Base-by-base conservation (phyloP, 2,329 filamentous ascomycete genomes). In the Phyllosticta ampelicida region DNA sequence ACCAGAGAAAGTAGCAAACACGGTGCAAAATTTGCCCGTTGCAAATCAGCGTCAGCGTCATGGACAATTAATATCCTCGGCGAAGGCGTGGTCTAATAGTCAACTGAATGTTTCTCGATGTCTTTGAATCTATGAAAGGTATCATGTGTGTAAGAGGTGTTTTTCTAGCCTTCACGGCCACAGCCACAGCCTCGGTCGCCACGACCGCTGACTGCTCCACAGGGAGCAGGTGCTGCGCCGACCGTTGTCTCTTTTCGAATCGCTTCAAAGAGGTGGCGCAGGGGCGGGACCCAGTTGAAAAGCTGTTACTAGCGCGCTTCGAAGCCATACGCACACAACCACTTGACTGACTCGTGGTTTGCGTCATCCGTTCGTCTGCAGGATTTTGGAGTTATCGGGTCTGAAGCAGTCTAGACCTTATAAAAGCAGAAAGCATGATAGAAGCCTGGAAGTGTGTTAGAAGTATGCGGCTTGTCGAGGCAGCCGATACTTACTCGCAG, bases 351-450 rank as follows among this genome's bases (percentile, higher is more conserved):
- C 11, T 44, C 36, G 4, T 44, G 36, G 5, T 44, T 16, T 16
- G 36, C 36, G 36, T 44, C n/a, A 44, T 44, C 5, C n/a, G 3
- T 6, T 44, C 13, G 8, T 44, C 36, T 4, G 13, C 36, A n/a
- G n/a, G 8, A 16, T 4, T 44, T 44, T 44, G 6, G 6, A 8
- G 16, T 13, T 6, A 8, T 44, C 2, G 8, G 23, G 23, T 26
- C 23, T 26, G n/a, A 48, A 28, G 1, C 5, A 5, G 21, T 29
- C n/a, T 68, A 94, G 51, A 95, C 89, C 77, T 96, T 96, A 74
- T 96, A 95, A 73, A 97, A 97, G 75, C 90, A 96, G 68, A 97
- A 97, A 1, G 89, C 91, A 66, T 95, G 83, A 68, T 97, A 97
- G 68, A 97, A 95, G 65, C 77, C 78, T 67, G 66, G 65, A 6